A percentile compares a stretch with the other conserved stretches of the same genome.
These are phyloP conservation scores for Thymus quinquecostatus DNA, from an alignment of 257 asterid species.

Conservation along the genomic window DNA sequence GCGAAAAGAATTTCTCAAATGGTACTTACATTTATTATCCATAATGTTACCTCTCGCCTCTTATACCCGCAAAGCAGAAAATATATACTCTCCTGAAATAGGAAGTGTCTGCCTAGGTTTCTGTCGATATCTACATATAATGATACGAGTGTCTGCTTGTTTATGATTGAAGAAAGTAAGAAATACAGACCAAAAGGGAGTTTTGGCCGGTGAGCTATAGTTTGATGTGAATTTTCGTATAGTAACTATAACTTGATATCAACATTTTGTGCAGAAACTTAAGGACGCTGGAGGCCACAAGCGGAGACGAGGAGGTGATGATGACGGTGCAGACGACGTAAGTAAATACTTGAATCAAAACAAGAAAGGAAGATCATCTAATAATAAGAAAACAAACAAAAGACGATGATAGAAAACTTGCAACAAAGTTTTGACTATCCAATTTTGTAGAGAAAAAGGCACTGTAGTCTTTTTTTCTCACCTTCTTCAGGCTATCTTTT, in stretches of 20 bases:
- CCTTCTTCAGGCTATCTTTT: too few species aligned
- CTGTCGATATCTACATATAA: not conserved
- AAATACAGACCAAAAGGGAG: too few species aligned
- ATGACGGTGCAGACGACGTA: conserved; percentile 57
- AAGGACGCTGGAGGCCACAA: conserved; percentile 61
- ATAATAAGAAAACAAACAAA: conserved; percentile 33
- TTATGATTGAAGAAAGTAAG: not conserved
- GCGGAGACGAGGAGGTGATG: conserved; percentile 53
- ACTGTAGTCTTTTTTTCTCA: not conserved
- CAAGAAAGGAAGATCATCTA: conserved; percentile 50
- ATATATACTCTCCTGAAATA: not conserved
- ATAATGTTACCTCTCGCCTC: not conserved
- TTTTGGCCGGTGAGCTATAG: too few species aligned
- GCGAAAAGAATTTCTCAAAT: conserved; percentile 79
- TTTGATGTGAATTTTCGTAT: too few species aligned
- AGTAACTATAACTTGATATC: not conserved
- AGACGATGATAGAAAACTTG: not conserved
- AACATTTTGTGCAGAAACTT: conserved; percentile 52
- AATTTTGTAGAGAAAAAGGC: not conserved
- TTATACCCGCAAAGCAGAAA: not conserved
- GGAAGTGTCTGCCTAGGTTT: not conserved
- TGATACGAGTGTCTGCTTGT: not conserved
- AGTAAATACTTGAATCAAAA: conserved; percentile 43
- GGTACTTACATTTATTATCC: conserved; percentile 44
- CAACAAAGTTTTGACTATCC: not conserved